Evolutionary conservation across 768 basidiomycete species (phyloP), one percentile per base, ranked within the genome.

Genomic region (Pleurotus tuber-regium): DNA sequence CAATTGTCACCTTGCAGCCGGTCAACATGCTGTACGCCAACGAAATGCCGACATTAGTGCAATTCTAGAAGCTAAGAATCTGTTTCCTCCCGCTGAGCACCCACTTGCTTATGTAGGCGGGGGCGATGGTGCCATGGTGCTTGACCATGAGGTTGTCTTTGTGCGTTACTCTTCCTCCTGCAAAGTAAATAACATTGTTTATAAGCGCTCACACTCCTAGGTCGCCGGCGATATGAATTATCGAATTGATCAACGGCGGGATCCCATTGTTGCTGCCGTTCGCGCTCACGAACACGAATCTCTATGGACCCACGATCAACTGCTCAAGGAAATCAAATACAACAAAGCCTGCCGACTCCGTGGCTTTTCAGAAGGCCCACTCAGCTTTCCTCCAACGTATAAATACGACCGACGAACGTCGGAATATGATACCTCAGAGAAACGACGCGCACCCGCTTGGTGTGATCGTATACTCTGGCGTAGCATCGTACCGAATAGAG

Each of bases 1-100:
- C 71, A 99, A 99, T 69, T 93, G 90, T 57, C 96, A 99, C 75
- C 79, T 99, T 53, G 96, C 95, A n/a, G 92, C 92, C 4, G 96
- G 96, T 1, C 95, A 98, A 61, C 79, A 81, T 51, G 87, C 89
- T 43, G 79, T 88, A 14, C 79, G 88, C 1, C 77, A 88, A 54
- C 79, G 96, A 14, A 97, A 97, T 59, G 83, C 86, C 2, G 96
- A 99, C 66, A 73, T 94, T 9, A 86, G 89, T 4, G 87, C 84
- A 0, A 89, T 98, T 53, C 68, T 98, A 53, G 96, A 98, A 59
- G 87, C 89, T 54, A 84, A 84, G 48, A 66, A 78, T 1, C 74
- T 93, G 2, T 86, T 95, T 49, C 74, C 77, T 0, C 69, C 74
- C 8, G 64, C 74, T 0, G 78, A 81, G 4, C 82, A 85, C 21